A percentile compares a stretch with the other conserved stretches of the same genome.
Conservation (phyloP, 179 eudicot genomes). For the Actinidia chinensis region DNA sequence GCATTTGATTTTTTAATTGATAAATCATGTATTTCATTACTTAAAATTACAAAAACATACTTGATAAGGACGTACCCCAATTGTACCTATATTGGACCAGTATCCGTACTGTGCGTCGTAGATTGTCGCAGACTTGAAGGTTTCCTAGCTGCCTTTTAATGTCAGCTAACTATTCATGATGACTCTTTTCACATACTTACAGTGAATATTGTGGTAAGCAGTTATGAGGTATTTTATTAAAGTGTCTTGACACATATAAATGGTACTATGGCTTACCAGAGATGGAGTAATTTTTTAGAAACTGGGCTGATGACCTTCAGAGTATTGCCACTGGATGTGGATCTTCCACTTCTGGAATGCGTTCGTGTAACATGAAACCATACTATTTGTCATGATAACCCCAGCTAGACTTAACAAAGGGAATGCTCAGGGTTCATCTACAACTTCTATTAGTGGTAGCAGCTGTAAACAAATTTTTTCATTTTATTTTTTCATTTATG, state of each 20-base stretch:
- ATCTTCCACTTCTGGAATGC: neutral
- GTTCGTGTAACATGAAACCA: neutral
- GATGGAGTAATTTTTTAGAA: neutral
- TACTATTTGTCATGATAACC: neutral
- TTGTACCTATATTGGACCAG: too few species aligned
- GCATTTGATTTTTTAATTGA: too few species aligned
- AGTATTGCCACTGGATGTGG: slow-evolving; percentile 4
- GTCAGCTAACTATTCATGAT: neutral
- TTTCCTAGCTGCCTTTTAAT: slow-evolving; percentile 13
- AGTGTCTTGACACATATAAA: neutral
- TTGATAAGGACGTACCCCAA: too few species aligned
- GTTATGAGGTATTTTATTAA: neutral
- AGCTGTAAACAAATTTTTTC: neutral
- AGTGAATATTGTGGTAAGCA: neutral
- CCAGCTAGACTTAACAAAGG: neutral
- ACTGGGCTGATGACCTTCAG: neutral
- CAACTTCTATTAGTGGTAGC: neutral
- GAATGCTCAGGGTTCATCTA: neutral
- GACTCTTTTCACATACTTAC: neutral
- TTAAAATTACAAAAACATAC: too few species aligned
- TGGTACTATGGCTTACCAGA: neutral
- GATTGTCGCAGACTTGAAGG: neutral
- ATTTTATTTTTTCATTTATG: neutral
- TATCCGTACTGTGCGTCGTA: neutral
- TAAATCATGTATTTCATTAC: too few species aligned